Evolutionary conservation across 1,139 yeast genomes (phyloP), one percentile per base, ranked within the genome.

Genomic region (Saccharomycopsis hybrid): DNA sequence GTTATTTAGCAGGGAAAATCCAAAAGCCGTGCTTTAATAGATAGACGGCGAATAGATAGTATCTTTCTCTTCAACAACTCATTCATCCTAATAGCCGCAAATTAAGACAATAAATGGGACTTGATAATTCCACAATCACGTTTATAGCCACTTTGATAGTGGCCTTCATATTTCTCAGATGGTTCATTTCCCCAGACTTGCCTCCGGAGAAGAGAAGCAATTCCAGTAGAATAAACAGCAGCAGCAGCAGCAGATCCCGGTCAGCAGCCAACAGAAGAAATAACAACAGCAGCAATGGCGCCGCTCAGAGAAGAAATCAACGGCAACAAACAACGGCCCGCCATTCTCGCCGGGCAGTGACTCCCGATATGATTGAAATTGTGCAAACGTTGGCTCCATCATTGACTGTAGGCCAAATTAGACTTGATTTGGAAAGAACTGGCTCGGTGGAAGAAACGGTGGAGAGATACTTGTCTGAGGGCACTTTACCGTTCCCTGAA

Each of bases 381-480:
- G 97, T 90, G 1, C 87, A 82, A 58, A 78, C 89, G 30, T 72
- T 90, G 55, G 96, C 89, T 0, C 97, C 97, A 1, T 72, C 73
- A 35, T 68, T 87, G 46, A 71, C 86, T 0, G 74, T 68, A 5
- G 85, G 76, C n/a, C 95, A 86, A 63, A 87, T 90, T 54, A 70
- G 77, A 54, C 68, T 72, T 54, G 87, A 80, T 60, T 63, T 78
- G 47, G 77, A 80, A 60, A 72, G 78, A 52, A 77, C 94, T 0
- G 95, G 95, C 1, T 82, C 85, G 4, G 90, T 90, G 1, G 92
- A 87, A 63, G 74, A 67, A 8, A 89, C 97, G 0, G 80, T 89
- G 25, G 87, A 88, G 52, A 72, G 81, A 49, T 82, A 73, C 55
- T 69, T 88, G 68, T 75, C 77, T 47, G 75, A 74, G 39, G 89